These are phyloP conservation scores for Penicillium sp. DNA, from an alignment of 2,329 filamentous ascomycete species.

Conservation along the genomic window DNA sequence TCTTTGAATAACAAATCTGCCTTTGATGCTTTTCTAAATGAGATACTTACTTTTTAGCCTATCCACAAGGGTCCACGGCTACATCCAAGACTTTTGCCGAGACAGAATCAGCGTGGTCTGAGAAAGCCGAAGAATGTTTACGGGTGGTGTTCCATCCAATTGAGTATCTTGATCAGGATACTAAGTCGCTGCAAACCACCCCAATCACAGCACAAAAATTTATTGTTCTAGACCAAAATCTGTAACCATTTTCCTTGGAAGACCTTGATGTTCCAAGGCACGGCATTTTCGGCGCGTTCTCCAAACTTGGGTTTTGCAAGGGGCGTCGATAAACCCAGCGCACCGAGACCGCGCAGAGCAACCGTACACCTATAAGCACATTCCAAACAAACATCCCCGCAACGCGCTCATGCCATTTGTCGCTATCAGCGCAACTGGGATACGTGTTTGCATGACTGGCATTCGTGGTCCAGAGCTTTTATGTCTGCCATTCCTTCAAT, in stretches of 20 bases:
- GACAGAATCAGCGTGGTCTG: neutral
- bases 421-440: neutral
- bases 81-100: neutral
- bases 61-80: no score
- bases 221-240: neutral
- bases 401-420: neutral
- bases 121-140: neutral
- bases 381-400: constrained; percentile 1
- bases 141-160: neutral
- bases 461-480: neutral
- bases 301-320: neutral
- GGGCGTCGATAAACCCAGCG: neutral
- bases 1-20: no score
- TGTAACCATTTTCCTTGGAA: neutral
- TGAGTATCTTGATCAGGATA: neutral
- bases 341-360: neutral
- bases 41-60: no score
- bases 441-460: neutral
- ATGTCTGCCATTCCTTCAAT: constrained; percentile 6
- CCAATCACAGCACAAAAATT: neutral
- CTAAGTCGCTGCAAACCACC: neutral
- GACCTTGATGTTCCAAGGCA: neutral
- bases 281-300: neutral
- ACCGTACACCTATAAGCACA: neutral
- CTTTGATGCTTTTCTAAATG: no score